Percentiles rank a stretch among this genome's conserved stretches.
Evolutionary conservation across 495 filamentous ascomycete genomes (phyloP).

Genomic region (Penicillium flavigenum): DNA sequence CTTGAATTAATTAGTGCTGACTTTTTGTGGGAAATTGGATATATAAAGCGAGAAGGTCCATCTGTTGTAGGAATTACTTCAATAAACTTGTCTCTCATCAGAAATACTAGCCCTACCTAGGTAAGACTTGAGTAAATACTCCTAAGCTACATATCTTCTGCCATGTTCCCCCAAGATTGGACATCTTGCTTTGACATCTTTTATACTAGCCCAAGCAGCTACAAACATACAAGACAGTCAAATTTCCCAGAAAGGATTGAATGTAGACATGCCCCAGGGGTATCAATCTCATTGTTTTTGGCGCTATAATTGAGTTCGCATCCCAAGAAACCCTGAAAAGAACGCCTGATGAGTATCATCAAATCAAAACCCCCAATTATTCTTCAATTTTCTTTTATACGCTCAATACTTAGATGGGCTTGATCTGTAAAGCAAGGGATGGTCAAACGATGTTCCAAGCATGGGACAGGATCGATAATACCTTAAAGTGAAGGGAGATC

Average conservation of each 20-base stretch:
- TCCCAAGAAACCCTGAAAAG: slow-evolving; percentile 12
- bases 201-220: background rate
- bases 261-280: background rate
- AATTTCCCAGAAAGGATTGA: background rate
- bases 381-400: background rate
- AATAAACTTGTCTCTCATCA: too few relatives aligned
- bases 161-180: background rate
- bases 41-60: too few relatives aligned
- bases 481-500: slow-evolving; percentile 97
- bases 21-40: too few relatives aligned
- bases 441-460: background rate
- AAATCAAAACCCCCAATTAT: slow-evolving; percentile 14
- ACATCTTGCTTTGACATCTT: background rate
- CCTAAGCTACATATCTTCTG: background rate
- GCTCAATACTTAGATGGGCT: slow-evolving; percentile 62
- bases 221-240: background rate
- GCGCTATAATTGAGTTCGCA: slow-evolving; percentile 6
- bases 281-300: slow-evolving; percentile 10
- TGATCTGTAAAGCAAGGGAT: slow-evolving; percentile 53
- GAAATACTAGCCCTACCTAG: too few relatives aligned
- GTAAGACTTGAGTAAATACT: too few relatives aligned
- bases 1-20: too few relatives aligned
- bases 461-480: slow-evolving; percentile 26
- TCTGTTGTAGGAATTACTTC: too few relatives aligned
- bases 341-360: slow-evolving; percentile 32